A percentile compares a stretch with the other conserved stretches of the same genome.
These are phyloP conservation scores for Fusarium austroafricanum DNA, from an alignment of 2,329 filamentous ascomycete genomes.

Conservation along the genomic window DNA sequence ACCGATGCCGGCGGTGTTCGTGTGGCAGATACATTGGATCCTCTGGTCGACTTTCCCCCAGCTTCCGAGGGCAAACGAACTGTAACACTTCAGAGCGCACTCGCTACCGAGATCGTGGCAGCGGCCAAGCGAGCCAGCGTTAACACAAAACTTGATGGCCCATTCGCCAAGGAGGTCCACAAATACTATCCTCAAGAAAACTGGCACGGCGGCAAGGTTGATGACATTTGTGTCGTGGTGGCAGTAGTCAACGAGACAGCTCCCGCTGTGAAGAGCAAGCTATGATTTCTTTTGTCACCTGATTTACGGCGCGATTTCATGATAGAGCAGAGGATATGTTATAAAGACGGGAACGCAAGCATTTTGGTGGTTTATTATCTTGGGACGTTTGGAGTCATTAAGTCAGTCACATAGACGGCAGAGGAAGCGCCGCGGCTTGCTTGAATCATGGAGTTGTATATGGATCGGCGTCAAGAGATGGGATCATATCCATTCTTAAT, in stretches of 20 bases:
- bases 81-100: slow-evolving; percentile 76
- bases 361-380: slow-evolving; percentile 37
- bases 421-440: slow-evolving; percentile 19
- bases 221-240: slow-evolving; percentile 92
- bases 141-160: slow-evolving; percentile 85
- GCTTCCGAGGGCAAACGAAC: slow-evolving; percentile 46
- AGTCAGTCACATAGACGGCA: slow-evolving; percentile 35
- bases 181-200: slow-evolving; percentile 86
- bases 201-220: slow-evolving; percentile 92
- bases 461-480: slow-evolving; percentile 33
- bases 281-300: slow-evolving; percentile 42
- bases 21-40: slow-evolving; percentile 70
- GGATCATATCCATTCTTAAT: slow-evolving; percentile 39
- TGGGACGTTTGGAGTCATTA: slow-evolving; percentile 45
- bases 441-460: slow-evolving; percentile 38
- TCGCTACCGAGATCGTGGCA: slow-evolving; percentile 82
- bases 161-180: slow-evolving; percentile 95
- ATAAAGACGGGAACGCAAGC: slow-evolving; percentile 47
- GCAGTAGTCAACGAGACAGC: slow-evolving; percentile 77
- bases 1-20: slow-evolving; percentile 69
- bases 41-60: slow-evolving; percentile 50
- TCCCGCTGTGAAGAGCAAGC: slow-evolving; percentile 48
- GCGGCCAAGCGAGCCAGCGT: slow-evolving; percentile 88
- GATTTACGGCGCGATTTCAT: slow-evolving; percentile 37
- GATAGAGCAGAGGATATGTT: slow-evolving; percentile 40